Conservation (phyloP, 768 basidiomycete genomes). For the Lactarius quietus region DNA sequence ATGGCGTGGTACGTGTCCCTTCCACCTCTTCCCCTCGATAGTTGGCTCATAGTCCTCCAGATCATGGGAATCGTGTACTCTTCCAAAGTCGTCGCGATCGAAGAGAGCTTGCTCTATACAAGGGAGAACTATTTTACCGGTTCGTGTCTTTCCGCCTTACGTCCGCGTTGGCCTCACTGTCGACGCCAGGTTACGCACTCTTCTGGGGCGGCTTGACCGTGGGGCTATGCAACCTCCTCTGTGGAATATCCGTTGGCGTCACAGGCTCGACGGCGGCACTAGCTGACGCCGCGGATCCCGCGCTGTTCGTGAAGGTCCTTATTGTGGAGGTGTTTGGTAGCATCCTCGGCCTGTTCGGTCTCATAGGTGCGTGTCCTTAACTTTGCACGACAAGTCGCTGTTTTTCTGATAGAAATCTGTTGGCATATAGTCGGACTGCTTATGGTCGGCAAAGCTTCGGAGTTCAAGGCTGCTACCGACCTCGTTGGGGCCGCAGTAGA, state of each 20-base stretch:
- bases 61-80: constrained; percentile 98
- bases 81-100: constrained; percentile 62
- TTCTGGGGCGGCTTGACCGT: constrained; percentile 98
- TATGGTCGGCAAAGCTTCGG: constrained; percentile 64
- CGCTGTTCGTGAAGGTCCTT: constrained; percentile 93
- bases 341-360: constrained; percentile 87
- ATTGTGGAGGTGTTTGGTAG: constrained; percentile 94
- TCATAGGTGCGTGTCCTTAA: constrained; percentile 65
- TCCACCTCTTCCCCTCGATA: neutral
- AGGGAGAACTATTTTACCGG: constrained; percentile 91
- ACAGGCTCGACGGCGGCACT: constrained; percentile 95
- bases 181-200: constrained; percentile 69
- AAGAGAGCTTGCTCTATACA: constrained; percentile 72
- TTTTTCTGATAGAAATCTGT: constrained; percentile 10
- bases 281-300: constrained; percentile 92
- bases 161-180: constrained; percentile 6
- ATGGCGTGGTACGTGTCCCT: constrained; percentile 69
- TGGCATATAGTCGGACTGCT: constrained; percentile 64
- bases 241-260: constrained; percentile 91
- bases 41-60: constrained; percentile 36
- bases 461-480: constrained; percentile 45
- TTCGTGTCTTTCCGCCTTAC: constrained; percentile 27
- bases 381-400: constrained; percentile 3
- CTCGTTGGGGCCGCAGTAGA: neutral
- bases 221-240: constrained; percentile 90